Evolutionary conservation across 306 rosid genomes (phyloP), one percentile per base, ranked within the genome.

Genomic region (Sicyos edulis): DNA sequence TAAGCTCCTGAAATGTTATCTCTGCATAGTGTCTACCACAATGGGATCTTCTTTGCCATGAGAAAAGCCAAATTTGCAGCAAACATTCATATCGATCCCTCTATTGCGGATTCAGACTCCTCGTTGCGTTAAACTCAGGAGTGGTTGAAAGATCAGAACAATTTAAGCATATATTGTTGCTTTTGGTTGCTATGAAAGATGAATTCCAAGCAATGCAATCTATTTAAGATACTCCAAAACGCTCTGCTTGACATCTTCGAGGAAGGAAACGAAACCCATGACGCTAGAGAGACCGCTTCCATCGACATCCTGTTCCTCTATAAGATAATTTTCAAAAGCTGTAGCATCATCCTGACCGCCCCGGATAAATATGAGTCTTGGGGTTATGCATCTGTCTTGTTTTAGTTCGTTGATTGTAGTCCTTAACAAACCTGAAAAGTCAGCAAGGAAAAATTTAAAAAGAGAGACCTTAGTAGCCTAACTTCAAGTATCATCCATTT

Each of bases 281-380:
- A 90, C 87, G 52, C 93, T 93, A 0, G 96, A 85, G 21, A 87
- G 83, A 56, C 98, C 92, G 62, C 93, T 93, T 78, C 98, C 96
- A 53, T 93, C 85, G 14, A 93, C 98, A 19, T 90, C 93, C 74
- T 90, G 98, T 80, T 93, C 98, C 85, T 93, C 98, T 6, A 93
- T 93, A 75, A 93, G 92, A 81, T 83, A 90, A 86, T 84, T 90
- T 77, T 93, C 96, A 19, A 93, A 93, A 76, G 83, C 47, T 6
- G 97, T 83, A 51, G 96, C 96, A 78, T 93, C 96, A 8, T 90
- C 98, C 56, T 82, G 93, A 70, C 98, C 96, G 72, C 96, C 98
- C 60, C 78, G 83, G 73, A 93, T 87, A 80, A 93, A 88, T 60
- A 87, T 57, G 77, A 93, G 96, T 71, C 91, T 93, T 2, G 98